Evolutionary conservation across 208 protist genomes (phyloP).

Genomic region (Naegleria lovaniensis): DNA sequence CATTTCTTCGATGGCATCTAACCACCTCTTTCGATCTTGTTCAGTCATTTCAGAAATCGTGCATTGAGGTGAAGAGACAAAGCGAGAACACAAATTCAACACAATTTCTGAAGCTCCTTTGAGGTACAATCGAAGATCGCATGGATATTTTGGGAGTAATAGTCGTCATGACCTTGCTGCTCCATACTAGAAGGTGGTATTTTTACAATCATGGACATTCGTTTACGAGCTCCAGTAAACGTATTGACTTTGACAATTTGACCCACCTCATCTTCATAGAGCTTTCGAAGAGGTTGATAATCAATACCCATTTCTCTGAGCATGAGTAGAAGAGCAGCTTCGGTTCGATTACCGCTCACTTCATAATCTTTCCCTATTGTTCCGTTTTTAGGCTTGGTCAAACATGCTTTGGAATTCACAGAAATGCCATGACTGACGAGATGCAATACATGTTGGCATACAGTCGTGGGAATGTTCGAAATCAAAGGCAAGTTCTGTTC

Average conservation of each 20-base stretch:
- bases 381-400: background rate
- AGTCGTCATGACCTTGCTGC: no score
- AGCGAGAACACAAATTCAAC: conserved; percentile 29
- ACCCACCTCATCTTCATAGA: background rate
- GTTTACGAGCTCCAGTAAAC: conserved; percentile 73
- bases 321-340: background rate
- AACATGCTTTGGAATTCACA: background rate
- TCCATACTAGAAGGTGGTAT: no score
- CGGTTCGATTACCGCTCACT: background rate
- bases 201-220: conserved; percentile 62
- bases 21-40: background rate
- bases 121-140: background rate
- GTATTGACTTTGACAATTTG: conserved; percentile 64
- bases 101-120: conserved; percentile 60
- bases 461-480: background rate
- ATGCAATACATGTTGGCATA: background rate
- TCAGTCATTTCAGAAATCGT: background rate
- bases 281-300: background rate
- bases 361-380: background rate
- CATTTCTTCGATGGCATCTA: conserved; percentile 5
- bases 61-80: background rate
- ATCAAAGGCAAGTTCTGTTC: no score
- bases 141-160: background rate
- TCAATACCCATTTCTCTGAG: background rate
- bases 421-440: background rate